phyloP scores from a whole-genome alignment of 495 filamentous ascomycete genomes.

The Neurospora sp. region DNA sequence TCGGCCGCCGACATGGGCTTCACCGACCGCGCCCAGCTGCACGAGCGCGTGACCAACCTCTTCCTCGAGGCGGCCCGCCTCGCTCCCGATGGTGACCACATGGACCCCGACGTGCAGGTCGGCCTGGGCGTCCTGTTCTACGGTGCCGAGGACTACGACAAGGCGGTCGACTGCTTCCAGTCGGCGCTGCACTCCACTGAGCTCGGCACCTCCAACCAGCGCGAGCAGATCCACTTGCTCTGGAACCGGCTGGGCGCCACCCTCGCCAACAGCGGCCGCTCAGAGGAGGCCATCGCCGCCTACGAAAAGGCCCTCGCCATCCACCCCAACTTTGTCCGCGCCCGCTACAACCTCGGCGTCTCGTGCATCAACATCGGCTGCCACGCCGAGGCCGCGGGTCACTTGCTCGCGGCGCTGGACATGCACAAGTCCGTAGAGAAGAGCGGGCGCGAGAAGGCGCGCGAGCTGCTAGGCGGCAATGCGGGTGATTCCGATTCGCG shows the following conservation, averaged over 20 bases:
- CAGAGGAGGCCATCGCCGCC: constrained; percentile 90
- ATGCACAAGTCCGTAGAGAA: constrained; percentile 94
- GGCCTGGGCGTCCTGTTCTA: constrained; percentile 97
- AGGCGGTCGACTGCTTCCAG: constrained; percentile 96
- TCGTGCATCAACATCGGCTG: constrained; percentile 97
- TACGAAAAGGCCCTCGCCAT: constrained; percentile 87
- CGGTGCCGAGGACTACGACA: constrained; percentile 93
- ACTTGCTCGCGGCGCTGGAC: constrained; percentile 83
- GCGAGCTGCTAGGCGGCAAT: constrained; percentile 63
- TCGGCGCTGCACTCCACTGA: constrained; percentile 77
- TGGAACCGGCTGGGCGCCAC: constrained; percentile 98
- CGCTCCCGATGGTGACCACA: constrained; percentile 70
- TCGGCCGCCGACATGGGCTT: constrained; percentile 70
- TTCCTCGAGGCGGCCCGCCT: constrained; percentile 91
- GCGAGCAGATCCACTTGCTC: constrained; percentile 74
- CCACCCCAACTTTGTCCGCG: constrained; percentile 90
- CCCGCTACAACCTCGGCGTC: constrained; percentile 93
- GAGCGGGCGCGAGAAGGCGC: constrained; percentile 69
- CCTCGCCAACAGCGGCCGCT: constrained; percentile 84
- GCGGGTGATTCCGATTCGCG: constrained; percentile 47
- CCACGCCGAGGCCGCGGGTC: constrained; percentile 82
- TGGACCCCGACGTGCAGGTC: constrained; percentile 98
- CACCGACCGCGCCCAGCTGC: constrained; percentile 81
- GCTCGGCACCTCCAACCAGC: constrained; percentile 62
- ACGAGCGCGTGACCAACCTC: constrained; percentile 77